Percentiles rank a stretch among this genome's conserved stretches.
These are phyloP conservation scores for Tricholoma flavovirens DNA, from an alignment of 768 basidiomycete genomes.

Conservation along the genomic window DNA sequence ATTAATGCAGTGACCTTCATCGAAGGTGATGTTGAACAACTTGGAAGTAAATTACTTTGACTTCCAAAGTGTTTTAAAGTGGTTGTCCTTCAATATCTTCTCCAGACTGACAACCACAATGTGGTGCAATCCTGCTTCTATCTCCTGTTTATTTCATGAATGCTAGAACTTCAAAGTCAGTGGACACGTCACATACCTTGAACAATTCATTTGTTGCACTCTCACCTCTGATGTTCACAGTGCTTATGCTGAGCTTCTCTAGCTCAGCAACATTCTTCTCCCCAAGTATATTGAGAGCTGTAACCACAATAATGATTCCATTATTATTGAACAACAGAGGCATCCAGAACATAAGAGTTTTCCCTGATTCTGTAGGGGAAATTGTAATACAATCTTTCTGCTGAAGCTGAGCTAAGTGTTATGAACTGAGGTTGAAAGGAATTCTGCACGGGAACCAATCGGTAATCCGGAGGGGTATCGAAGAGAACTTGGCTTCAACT, in stretches of 20 bases:
- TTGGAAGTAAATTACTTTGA: too few species aligned
- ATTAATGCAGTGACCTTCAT: too few species aligned
- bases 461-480: too few species aligned
- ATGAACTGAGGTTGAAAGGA: too few species aligned
- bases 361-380: conserved; percentile 18
- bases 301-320: conserved; percentile 14
- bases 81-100: conserved; percentile 4
- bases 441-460: too few species aligned
- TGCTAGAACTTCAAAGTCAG: too few species aligned
- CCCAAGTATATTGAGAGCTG: conserved; percentile 18
- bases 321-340: conserved; percentile 13
- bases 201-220: conserved; percentile 12
- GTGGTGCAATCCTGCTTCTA: conserved; percentile 11
- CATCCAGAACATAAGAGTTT: conserved; percentile 21
- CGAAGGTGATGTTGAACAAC: too few species aligned
- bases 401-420: conserved; percentile 5
- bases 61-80: conserved; percentile 1
- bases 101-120: conserved; percentile 17
- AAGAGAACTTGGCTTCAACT: too few species aligned
- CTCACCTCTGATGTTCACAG: conserved; percentile 12
- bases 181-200: conserved; percentile 14
- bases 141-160: too few species aligned
- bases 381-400: conserved; percentile 15
- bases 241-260: conserved; percentile 9
- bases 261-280: conserved; percentile 13